Conservation (phyloP, 768 basidiomycete species). For the Hirschioporus abietinus region DNA sequence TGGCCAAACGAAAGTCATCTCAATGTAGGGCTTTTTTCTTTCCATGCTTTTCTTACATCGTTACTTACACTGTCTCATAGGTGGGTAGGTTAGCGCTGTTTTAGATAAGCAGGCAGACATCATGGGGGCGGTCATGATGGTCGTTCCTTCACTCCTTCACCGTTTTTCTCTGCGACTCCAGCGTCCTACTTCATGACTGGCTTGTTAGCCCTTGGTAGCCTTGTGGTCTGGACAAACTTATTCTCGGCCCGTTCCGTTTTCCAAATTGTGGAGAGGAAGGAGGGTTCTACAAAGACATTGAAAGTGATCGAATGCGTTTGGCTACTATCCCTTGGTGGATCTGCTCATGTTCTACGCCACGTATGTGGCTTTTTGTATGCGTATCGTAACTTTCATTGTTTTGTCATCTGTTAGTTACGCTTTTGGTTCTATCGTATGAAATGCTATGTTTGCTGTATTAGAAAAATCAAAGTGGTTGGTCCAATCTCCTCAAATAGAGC, state of each 20-base stretch:
- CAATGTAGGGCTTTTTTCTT: not conserved
- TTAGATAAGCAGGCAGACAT: not conserved
- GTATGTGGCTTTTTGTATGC: not conserved
- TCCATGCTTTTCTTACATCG: not conserved
- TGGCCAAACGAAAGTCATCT: not conserved
- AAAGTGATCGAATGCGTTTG: not conserved
- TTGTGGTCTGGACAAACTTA: not conserved
- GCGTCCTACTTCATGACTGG: not conserved
- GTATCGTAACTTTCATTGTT: not conserved
- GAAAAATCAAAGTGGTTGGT: too few species aligned
- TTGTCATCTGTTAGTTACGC: not conserved
- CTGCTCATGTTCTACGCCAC: not conserved
- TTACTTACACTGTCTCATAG: not conserved
- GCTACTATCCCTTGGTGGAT: not conserved
- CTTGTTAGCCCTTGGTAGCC: not conserved
- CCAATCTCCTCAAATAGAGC: too few species aligned
- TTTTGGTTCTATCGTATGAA: not conserved
- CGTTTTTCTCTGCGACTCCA: not conserved
- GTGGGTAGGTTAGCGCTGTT: not conserved
- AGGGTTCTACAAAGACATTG: not conserved
- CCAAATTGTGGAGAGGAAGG: not conserved
- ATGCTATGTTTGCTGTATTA: not conserved
- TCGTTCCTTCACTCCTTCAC: not conserved
- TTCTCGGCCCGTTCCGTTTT: not conserved
- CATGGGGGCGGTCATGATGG: not conserved